Evolutionary conservation across 225 moss, liverwort and hornwort species (phyloP), one percentile per base, ranked within the genome.

Genomic region (Lunularia cruciata): DNA sequence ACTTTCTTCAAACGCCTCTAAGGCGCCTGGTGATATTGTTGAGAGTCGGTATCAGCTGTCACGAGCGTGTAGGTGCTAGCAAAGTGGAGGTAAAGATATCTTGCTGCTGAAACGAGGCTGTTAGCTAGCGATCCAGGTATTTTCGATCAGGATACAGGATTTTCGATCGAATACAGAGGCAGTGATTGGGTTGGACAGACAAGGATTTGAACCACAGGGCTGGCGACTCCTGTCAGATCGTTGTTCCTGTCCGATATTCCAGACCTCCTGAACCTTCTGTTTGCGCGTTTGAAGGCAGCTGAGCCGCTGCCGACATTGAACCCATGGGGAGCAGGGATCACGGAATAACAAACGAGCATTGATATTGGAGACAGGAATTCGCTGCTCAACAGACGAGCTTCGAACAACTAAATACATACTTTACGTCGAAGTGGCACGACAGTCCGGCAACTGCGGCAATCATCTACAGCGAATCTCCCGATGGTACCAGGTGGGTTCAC

Each of bases 401-500:
- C 23, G 3, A 52, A 0, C 27, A n/a, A 13, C 10, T 25, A 39
- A 18, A 4, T 32, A 38, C 6, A 60, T 38, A 38, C 36, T 22
- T 10, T 2, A 0, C 20, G 22, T n/a, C 11, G 33, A 16, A 11
- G 60, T 23, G 39, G n/a, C 20, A 20, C 22, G 4, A 19, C 22
- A 39, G 18, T 23, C 38, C 23, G 34, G 22, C 12, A 8, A 39
- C 12, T 19, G 36, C 2, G 16, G 12, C 9, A 45, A 45, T 26
- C 12, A 27, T 43, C 63, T 63, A 8, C 43, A 30, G 28, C 63
- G 18, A 63, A 63, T 27, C 16, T 30, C 43, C 27, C 63, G 28
- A 63, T 63, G 63, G 43, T 63, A 43, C 63, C 43, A 63, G 63
- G 63, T 63, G 38, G 14, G 63, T 20, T 45, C 13, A 40, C 40